Evolutionary conservation across 2,329 filamentous ascomycete species (phyloP), one percentile per base, ranked within the genome.

Genomic region (Tolypocladium inflatum): DNA sequence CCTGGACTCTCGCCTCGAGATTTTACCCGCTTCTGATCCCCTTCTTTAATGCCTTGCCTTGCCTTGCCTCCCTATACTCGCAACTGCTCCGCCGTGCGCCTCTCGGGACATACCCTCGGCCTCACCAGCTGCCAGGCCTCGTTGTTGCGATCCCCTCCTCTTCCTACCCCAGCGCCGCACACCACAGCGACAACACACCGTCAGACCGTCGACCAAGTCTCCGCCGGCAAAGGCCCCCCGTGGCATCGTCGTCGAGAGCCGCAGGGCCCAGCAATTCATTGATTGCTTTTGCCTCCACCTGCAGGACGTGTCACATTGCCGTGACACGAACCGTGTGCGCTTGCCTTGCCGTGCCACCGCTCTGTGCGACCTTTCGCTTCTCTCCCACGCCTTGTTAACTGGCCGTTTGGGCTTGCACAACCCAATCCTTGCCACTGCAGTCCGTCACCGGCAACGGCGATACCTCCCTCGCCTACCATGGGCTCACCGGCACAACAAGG

Each of bases 401-500:
- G 48, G 48, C 30, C 30, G 13, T 21, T 52, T 19, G 48, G 48
- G 26, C 30, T 35, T 52, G 48, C 48, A 13, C 26, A 33, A 11
- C 19, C 19, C 48, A 19, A 13, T 35, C 48, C 6, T 17, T 33
- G 48, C 17, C 30, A 33, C 48, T 9, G n/a, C 30, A 33, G 8
- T 35, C 30, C 21, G 48, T 35, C 30, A 21, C 30, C 30, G 30
- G 17, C 19, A 10, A 21, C 17, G 33, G 45, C 26, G 19, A 3
- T 9, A 9, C 13, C 21, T 30, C 23, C 6, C 26, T 35, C 19
- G 11, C 26, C 17, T 4, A 68, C 42, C 58, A 80, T 79, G 77
- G 78, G 76, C 60, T 76, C 76, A 15, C 67, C 72, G 51, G 71
- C 73, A 57, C 76, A 72, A 59, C 67, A 66, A 54, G 72, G 71